A percentile compares a stretch with the other conserved stretches of the same genome.
These are phyloP conservation scores for Fusarium paranaense DNA, from an alignment of 2,329 filamentous ascomycete species.

Conservation along the genomic window DNA sequence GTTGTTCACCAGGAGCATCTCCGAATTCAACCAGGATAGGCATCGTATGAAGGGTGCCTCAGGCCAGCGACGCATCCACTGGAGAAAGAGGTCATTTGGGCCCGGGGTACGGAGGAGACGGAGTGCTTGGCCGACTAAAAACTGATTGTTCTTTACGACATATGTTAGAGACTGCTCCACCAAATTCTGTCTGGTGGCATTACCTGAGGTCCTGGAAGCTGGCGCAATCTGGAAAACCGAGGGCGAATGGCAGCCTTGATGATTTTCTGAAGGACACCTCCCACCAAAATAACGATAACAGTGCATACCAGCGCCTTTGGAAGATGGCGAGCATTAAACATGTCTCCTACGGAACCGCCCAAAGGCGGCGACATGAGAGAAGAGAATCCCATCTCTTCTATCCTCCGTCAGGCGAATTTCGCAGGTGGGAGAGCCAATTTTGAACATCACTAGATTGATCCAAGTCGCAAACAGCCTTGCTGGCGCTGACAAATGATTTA, in stretches of 20 bases:
- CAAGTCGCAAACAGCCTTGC: not conserved
- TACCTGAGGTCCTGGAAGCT: slow-evolving; percentile 17
- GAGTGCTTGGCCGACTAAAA: slow-evolving; percentile 9
- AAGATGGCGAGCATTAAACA: not conserved
- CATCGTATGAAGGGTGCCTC: slow-evolving; percentile 16
- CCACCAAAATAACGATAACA: not conserved
- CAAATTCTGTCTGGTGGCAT: no score
- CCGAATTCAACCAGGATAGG: slow-evolving; percentile 22
- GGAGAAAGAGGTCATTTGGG: slow-evolving; percentile 18
- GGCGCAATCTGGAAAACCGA: not conserved
- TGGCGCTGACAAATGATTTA: not conserved
- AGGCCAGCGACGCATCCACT: slow-evolving; percentile 28
- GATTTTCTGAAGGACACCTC: not conserved
- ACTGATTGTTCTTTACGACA: not conserved
- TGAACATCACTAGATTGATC: not conserved
- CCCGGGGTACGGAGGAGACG: not conserved
- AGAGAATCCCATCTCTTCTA: not conserved
- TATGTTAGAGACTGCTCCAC: not conserved
- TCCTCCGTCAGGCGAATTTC: not conserved
- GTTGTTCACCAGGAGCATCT: slow-evolving; percentile 23
- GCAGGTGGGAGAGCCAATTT: not conserved
- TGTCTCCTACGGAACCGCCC: not conserved
- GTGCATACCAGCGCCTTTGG: not conserved
- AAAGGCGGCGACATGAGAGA: not conserved
- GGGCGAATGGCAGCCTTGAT: not conserved